Base-by-base conservation (phyloP, 495 filamentous ascomycete genomes). In the Penicillium odoratum region DNA sequence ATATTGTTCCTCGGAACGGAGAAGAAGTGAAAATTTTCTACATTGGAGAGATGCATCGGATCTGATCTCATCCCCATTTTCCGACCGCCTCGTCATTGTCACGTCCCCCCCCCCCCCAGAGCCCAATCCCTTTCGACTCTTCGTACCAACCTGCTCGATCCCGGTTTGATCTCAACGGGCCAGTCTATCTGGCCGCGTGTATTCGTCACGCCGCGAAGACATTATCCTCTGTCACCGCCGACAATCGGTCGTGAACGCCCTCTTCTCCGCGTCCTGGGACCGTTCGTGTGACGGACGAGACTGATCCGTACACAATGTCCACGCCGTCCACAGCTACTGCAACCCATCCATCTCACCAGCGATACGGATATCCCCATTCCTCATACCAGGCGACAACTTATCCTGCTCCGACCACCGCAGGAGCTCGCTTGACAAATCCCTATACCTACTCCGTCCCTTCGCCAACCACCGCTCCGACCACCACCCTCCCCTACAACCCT, bases 261-360 rank as follows among this genome's bases (percentile, higher is more conserved):
- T 93, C 90, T 69, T 86, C 77, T 63, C 82, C 78, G 77, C 88
- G 88, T 77, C 91, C 86, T 75, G 85, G 79, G 65, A 46, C 26
- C 66, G 64, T 64, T 73, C 66, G 63, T 68, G 60, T 69, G 59
- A 69, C 63, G 70, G 66, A 68, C 63, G 42, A 66, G 63, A 64
- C 64, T 66, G 54, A 58, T 62, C 59, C 48, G 54, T 71, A 59
- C 72, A 76, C 65, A 67, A 95, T 95, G 91, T 93, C 91, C 77
- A 92, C 90, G 16, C 90, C 90, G 46, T 92, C 90, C 48, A 91
- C 88, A 48, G 88, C 87, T 47, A 90, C 88, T 59, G 87, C 89
- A 60, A 90, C 89, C 61, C 81, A 89, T 68, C 82, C 85, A 61
- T 83, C 83, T 62, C 88, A 88, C 63, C 88, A 88, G 65, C 85